Evolutionary conservation across 2,329 filamentous ascomycete species (phyloP), one percentile per base, ranked within the genome.

Genomic region (Arthrobotrys megalospora): DNA sequence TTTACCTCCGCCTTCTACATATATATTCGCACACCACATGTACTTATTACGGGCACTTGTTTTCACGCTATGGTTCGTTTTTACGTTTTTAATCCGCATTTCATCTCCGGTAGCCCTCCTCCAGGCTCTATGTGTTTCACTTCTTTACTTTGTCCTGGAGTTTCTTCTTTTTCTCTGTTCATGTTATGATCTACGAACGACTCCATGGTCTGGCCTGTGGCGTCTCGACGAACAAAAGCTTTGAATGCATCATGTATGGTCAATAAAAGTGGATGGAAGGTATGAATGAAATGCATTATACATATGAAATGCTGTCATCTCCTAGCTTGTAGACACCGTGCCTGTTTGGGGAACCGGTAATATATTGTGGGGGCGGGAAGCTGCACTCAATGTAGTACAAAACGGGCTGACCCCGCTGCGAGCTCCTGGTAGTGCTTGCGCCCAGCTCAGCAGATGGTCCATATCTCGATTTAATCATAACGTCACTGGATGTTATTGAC

Each of bases 61-160:
- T 69, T 38, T 41, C 43, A 47, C 36, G 53, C 62, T 68, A 43
- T 52, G 47, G 53, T 32, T 53, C 48, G 34, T 38, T 67, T 68
- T 63, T 68, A 76, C 34, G 64, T 34, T 64, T 69, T 76, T 76
- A 76, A 76, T 76, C 63, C 53, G 64, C 71, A 68, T 76, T 69
- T 62, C 58, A 64, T 69, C 66, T 67, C 24, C 41, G 41, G 52
- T 68, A 24, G 43, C 47, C 47, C 47, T 62, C 66, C 53, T 69
- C 64, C 52, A 50, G 53, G 45, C 53, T 53, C 48, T 62, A 36
- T 62, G 24, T 32, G n/a, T 62, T 75, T 53, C 60, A 21, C 55
- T 76, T 63, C 53, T 58, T 60, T 55, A 34, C 38, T 53, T 38
- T 76, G 64, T 76, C 45, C 60, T 63, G 71, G 71, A 68, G 71